Evolutionary conservation across 345 rosid genomes (phyloP), one percentile per base, ranked within the genome.

Genomic region (Carallia brachiata): DNA sequence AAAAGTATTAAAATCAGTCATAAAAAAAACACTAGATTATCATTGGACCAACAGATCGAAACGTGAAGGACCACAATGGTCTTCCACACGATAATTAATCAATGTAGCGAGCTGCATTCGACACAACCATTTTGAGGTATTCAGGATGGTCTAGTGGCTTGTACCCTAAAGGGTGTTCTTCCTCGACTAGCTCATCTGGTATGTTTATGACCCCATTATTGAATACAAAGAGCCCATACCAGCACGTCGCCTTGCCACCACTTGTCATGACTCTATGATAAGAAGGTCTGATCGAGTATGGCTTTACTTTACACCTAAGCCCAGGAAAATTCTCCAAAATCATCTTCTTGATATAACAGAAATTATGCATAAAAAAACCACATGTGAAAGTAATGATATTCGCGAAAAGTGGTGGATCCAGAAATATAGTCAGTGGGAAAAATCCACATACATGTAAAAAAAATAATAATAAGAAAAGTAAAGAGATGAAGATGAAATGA

Each of bases 101-200:
- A 8, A 36, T 36, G 12, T 36, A 37, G 36, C 40, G 36, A 9
- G 36, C 68, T 28, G 10, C 62, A 7, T 40, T 55, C 1, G 68
- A 12, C 18, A 19, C 61, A 53, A 50, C 44, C 53, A 52, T 53
- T 10, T 58, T 27, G 61, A 63, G 68, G 54, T 47, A 71, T 7
- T 63, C 63, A 1, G 36, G 31, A 39, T 53, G 36, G 36, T 65
- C 48, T 12, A 73, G 60, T 23, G 70, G 70, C 57, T 65, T 65
- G 59, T 40, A 72, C 32, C 55, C 56, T 13, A 72, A 16, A 19
- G 76, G 70, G 19, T 66, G 70, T 18, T 66, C 15, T 3, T 73
- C 70, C 27, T 73, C 70, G 27, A 73, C 61, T 12, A 73, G 61
- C 53, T 66, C 63, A 31, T 50, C n/a, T n/a, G 66, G 76, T 23